These are phyloP conservation scores for Zasmidium angulare DNA, from an alignment of 2,329 filamentous ascomycete species.

Conservation along the genomic window DNA sequence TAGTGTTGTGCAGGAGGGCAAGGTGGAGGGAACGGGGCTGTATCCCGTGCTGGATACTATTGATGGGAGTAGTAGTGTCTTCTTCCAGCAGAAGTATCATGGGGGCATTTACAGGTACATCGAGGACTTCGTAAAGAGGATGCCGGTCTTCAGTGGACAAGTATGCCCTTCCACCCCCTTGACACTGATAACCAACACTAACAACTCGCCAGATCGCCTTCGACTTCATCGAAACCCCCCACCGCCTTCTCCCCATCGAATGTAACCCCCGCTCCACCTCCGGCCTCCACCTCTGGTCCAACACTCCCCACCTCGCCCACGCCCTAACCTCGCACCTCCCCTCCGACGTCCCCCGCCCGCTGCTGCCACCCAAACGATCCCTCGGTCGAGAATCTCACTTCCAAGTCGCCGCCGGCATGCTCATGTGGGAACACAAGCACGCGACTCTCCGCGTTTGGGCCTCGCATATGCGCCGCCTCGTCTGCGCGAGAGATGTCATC, in stretches of 20 bases:
- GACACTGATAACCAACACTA: neutral
- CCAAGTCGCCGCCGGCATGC: slow-evolving; percentile 18
- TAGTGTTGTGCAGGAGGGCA: slow-evolving; percentile 28
- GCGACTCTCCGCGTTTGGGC: slow-evolving; percentile 22
- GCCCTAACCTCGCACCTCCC: slow-evolving; percentile 16
- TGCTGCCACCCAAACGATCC: slow-evolving; percentile 15
- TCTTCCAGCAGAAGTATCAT: slow-evolving; percentile 26
- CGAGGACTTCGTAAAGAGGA: slow-evolving; percentile 17
- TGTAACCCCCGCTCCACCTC: slow-evolving; percentile 33
- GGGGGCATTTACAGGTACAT: slow-evolving; percentile 28
- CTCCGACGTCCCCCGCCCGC: slow-evolving; percentile 18
- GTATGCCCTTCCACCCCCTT: neutral
- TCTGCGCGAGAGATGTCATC: slow-evolving; percentile 33
- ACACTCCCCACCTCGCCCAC: slow-evolving; percentile 20
- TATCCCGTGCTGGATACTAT: slow-evolving; percentile 35
- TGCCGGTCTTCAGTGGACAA: slow-evolving; percentile 15
- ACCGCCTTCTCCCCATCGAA: slow-evolving; percentile 30
- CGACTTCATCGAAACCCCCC: slow-evolving; percentile 30
- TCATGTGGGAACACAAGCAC: slow-evolving; percentile 31
- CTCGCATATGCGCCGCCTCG: slow-evolving; percentile 30
- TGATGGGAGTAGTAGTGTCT: slow-evolving; percentile 31
- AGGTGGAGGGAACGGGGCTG: slow-evolving; percentile 28
- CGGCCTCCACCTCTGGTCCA: slow-evolving; percentile 32
- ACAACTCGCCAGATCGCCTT: slow-evolving; percentile 27
- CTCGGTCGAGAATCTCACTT: slow-evolving; percentile 11